phyloP scores from a whole-genome alignment of 192 early-diverging fungal species.

The Backusella psychrophila region DNA sequence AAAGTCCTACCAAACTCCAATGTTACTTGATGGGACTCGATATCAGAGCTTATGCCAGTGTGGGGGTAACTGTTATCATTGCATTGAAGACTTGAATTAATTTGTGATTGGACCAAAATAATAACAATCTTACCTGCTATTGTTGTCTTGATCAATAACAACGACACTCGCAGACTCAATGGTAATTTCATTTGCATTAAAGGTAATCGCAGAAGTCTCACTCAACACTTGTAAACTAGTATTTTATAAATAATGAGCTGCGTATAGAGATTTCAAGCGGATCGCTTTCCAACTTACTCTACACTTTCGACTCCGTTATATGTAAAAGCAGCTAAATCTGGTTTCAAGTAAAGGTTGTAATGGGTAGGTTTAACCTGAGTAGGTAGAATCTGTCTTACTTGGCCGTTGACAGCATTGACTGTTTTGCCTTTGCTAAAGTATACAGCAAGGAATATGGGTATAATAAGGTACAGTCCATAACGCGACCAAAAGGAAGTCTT shows the following conservation, averaged over 20 bases:
- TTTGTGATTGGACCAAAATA: background rate
- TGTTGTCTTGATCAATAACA: background rate
- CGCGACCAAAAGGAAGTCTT: background rate
- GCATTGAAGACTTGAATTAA: constrained; percentile 13
- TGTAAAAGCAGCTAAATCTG: constrained; percentile 71
- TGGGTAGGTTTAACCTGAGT: constrained; percentile 78
- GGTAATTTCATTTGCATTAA: constrained; percentile 66
- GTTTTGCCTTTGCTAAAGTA: background rate
- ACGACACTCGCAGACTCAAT: constrained; percentile 44
- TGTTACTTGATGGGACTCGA: constrained; percentile 43
- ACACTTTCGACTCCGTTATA: constrained; percentile 78
- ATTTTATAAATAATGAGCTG: background rate
- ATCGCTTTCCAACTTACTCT: constrained; percentile 39
- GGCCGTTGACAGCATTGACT: background rate
- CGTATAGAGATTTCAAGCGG: too few relatives aligned
- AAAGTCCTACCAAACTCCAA: constrained; percentile 61
- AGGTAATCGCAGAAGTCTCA: constrained; percentile 56
- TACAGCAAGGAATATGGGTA: constrained; percentile 5
- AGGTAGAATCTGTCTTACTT: constrained; percentile 68
- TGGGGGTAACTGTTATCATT: background rate
- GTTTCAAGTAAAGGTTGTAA: constrained; percentile 76
- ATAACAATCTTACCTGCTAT: background rate
- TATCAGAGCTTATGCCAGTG: background rate
- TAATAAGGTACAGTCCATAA: background rate
- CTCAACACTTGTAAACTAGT: constrained; percentile 54